Evolutionary conservation across 371 early-diverging fungal genomes (phyloP), one percentile per base, ranked within the genome.

Genomic region (Synchytrium microbalum): DNA sequence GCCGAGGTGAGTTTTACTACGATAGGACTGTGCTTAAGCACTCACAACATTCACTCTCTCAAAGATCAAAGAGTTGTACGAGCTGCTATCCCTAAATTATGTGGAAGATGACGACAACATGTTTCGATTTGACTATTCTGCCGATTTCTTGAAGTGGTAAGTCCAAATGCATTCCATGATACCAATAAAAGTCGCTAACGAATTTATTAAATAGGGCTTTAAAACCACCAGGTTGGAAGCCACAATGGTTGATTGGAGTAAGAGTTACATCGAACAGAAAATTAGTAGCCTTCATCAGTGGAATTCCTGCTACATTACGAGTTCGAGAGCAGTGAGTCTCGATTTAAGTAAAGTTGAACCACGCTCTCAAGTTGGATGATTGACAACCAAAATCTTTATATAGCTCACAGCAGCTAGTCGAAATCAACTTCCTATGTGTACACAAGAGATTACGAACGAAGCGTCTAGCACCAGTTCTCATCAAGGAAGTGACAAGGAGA

Each of bases 401-500:
- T 46, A 61, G 62, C 51, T 66, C 72, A 2, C 80, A 80, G 57
- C 73, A 77, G 33, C 79, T 96, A 76, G 93, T 92, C 8, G 96
- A 95, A 67, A 96, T 99, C 80, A 99, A 99, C 85, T 99, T 97
- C 72, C 79, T 99, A 62, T 99, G 99, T 74, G 82, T 99, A 46
- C 92, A 93, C 77, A 96, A 93, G 80, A 89, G 90, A 69, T 88
- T 97, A 54, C 87, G 99, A 54, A 86, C 88, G 55, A 95, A 96
- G 75, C 88, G 96, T 59, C 79, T 99, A 61, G 92, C 99, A 8
- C 99, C 99, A 19, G 84, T 99, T n/a, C 77, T 99, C 59, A 99
- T 99, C 75, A 90, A 90, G 73, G 99, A 99, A 73, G 87, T 99
- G 55, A 99, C 98, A 1, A 88, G 98, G 54, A 86, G 92, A 38